Base-by-base conservation (phyloP, 2,329 filamentous ascomycete species). In the Pseudogymnoascus sp. region DNA sequence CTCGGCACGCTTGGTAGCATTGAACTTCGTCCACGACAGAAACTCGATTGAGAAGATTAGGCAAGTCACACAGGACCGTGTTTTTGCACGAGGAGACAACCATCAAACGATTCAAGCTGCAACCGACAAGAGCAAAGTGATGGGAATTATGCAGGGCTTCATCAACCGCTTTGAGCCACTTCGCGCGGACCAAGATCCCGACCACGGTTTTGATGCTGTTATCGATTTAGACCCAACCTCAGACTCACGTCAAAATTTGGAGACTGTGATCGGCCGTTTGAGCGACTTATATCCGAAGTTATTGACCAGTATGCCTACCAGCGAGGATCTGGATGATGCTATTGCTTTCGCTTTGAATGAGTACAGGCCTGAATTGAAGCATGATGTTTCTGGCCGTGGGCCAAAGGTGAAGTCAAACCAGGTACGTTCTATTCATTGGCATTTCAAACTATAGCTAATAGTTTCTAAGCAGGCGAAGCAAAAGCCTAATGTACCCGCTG, bases 51-150 rank as follows among this genome's bases (percentile, higher is more conserved):
- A 89, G 58, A 78, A 83, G 33, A 90, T 97, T 64, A 83, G 89
- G 47, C 78, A 83, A 61, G 80, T 93, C 25, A 96, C 91, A 1
- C 86, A 84, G 62, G 82, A 86, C 64, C 86, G 94, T 58, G 90
- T 99, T 0, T 77, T 97, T 18, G 81, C 84, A 5, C 88, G 94
- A 20, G 94, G 94, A 12, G 91, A 99, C 73, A 97, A 97, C 70
- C 94, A 99, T 73, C 94, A 99, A 75, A 99, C 94, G 0, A 97
- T 99, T 63, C 91, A 94, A 69, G 92, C 93, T 9, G 88, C 84
- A 50, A 88, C 89, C 61, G 83, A 88, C 47, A 75, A 79, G 53
- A 76, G 80, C 15, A 93, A 96, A 72, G 90, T 94, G 61, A 79
- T 94, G 53, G 83, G 84, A 4, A 96, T 99, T 68, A 97, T 99